Evolutionary conservation across 192 early-diverging fungal genomes (phyloP).

Genomic region (Dimargaris verticillata): DNA sequence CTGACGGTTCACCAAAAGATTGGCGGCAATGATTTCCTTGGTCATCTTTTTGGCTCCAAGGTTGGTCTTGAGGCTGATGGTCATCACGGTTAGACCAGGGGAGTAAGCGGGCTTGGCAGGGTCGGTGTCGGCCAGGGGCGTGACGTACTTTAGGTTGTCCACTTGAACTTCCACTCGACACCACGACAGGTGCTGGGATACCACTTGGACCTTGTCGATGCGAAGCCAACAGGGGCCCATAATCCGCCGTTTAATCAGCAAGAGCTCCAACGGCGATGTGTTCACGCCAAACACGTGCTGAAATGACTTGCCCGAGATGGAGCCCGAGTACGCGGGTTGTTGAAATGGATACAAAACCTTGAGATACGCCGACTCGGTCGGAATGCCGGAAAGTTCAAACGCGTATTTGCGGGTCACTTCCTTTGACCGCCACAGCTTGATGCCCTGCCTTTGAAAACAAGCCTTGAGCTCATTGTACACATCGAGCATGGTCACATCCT

Average conservation of each 20-base stretch:
- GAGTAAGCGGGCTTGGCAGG: slow-evolving; percentile 22
- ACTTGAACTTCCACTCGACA: slow-evolving; percentile 60
- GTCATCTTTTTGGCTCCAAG: slow-evolving; percentile 59
- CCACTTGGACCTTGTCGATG: slow-evolving; percentile 37
- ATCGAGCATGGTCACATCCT: slow-evolving; percentile 37
- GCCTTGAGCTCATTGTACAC: slow-evolving; percentile 63
- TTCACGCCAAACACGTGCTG: slow-evolving; percentile 75
- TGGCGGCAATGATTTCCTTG: slow-evolving; percentile 82
- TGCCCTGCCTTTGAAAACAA: slow-evolving; percentile 33
- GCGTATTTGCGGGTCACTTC: slow-evolving; percentile 69
- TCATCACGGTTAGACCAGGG: slow-evolving; percentile 77
- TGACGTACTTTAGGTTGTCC: slow-evolving; percentile 50
- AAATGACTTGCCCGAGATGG: slow-evolving; percentile 55
- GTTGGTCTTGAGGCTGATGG: slow-evolving; percentile 65
- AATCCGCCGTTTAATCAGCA: slow-evolving; percentile 82
- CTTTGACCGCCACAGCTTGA: slow-evolving; percentile 41
- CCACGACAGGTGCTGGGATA: slow-evolving; percentile 58
- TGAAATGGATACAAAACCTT: slow-evolving; percentile 70
- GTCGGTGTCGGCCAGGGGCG: slow-evolving; percentile 35
- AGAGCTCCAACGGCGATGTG: slow-evolving; percentile 76
- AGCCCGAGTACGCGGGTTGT: slow-evolving; percentile 34
- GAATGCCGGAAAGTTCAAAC: slow-evolving; percentile 72
- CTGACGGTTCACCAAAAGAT: slow-evolving; percentile 55
- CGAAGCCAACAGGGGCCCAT: slow-evolving; percentile 95
- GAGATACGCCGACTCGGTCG: slow-evolving; percentile 62